These are phyloP conservation scores for Leccinum fuscescens DNA, from an alignment of 1,284 basidiomycete genomes.

Conservation along the genomic window DNA sequence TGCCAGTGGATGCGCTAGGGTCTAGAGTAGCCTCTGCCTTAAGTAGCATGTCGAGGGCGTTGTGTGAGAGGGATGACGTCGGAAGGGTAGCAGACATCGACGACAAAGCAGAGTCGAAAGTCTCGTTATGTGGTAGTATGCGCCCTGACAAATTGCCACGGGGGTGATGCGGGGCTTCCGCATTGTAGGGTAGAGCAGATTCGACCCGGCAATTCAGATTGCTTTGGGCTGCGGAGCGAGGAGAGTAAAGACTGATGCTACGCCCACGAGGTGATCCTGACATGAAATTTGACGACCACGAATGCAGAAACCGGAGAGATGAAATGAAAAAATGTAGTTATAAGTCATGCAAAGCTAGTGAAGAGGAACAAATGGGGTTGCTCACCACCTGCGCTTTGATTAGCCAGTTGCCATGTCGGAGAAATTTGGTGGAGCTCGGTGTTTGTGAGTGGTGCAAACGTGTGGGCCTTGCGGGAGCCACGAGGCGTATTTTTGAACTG, in stretches of 20 bases:
- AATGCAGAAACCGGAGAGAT: slow-evolving; percentile 18
- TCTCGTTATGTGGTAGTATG: slow-evolving; percentile 25
- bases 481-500: slow-evolving; percentile 28
- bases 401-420: slow-evolving; percentile 23
- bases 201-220: slow-evolving; percentile 19
- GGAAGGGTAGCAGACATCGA: slow-evolving; percentile 25
- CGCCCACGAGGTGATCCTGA: slow-evolving; percentile 33
- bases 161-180: slow-evolving; percentile 32
- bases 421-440: slow-evolving; percentile 31
- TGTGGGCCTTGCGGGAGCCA: slow-evolving; percentile 34
- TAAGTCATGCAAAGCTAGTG: slow-evolving; percentile 17
- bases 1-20: slow-evolving; percentile 6
- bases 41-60: slow-evolving; percentile 34
- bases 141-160: slow-evolving; percentile 26
- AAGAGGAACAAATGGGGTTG: slow-evolving; percentile 19
- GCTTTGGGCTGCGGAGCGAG: slow-evolving; percentile 28
- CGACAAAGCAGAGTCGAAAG: slow-evolving; percentile 22
- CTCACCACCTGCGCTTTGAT: slow-evolving; percentile 31
- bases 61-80: slow-evolving; percentile 34
- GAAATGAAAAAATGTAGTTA: slow-evolving; percentile 19
- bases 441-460: slow-evolving; percentile 34
- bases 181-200: slow-evolving; percentile 30
- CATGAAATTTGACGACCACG: slow-evolving; percentile 21
- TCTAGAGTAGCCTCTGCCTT: slow-evolving; percentile 27
- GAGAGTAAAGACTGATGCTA: slow-evolving; percentile 35